Base-by-base conservation (phyloP, 208 protist species). In the Leishmania amazonensis region DNA sequence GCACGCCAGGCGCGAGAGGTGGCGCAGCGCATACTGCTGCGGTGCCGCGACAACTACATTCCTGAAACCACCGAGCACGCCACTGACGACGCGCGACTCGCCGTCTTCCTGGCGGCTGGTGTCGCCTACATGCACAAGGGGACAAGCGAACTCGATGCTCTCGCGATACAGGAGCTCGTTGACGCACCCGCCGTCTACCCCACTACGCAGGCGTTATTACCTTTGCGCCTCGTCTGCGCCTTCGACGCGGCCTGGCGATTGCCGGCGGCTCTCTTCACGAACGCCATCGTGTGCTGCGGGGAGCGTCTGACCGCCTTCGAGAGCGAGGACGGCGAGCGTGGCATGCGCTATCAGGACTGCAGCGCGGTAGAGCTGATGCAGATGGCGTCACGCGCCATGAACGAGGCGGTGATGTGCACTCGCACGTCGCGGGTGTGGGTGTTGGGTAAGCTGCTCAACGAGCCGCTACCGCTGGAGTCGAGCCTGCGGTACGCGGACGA, bases 191-290 rank as follows among this genome's bases (percentile, higher is more conserved):
- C 88, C 19, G 31, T 84, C 21, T 88, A 94, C 78, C 88, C 90
- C 28, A 76, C 80, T 31, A 96, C 89, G 31, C 83, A 88, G 35
- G 84, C 75, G 65, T 1, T 73, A 28, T 85, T 96, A 47, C 91
- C 95, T 53, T 85, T 98, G 70, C 60, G 93, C 38, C 85, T 97
- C 57, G 93, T 96, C 13, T 95, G 93, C 80, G 84, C 87, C 62
- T 96, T 95, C 73, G 93, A 97, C 75, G 83, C 91, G 13, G 90
- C 93, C 38, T 95, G 90, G 87, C 89, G 95, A 7, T 88, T 98
- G 24, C 93, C 93, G 17, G 95, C 93, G 71, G 92, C 91, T 45
- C 58, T 89, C 21, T 97, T 96, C 80, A 83, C 78, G 9, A 90
- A 89, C 67, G 89, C 88, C 17, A 85, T 98, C 65, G 84, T 98